Evolutionary conservation across 192 early-diverging fungal species (phyloP), one percentile per base, ranked within the genome.

Genomic region (Haplosporangium gracile): DNA sequence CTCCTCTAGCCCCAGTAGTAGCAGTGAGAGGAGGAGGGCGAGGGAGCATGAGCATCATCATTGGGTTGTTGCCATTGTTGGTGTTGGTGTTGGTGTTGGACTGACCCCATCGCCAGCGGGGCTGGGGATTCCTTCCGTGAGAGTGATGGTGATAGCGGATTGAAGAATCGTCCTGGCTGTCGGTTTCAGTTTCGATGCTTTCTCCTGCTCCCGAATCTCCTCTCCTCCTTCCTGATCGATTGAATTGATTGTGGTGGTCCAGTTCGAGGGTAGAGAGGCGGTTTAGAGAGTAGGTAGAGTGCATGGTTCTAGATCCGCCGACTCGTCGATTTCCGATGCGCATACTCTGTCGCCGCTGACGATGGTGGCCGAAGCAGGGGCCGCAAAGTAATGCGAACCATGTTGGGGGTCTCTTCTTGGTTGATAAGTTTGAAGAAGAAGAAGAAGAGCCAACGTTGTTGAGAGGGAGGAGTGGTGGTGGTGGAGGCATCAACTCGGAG

Each of bases 31-130:
- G 45, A 72, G 40, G 26, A 5, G 43, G 11, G 22, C 71, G 71
- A 11, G 40, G 71, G 6, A 45, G 9, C 39, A 72, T 72, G 4
- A 72, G 22, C 38, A 72, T 65, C 60, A 65, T 65, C 60, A 65
- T 32, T 32, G 60, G 60, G 24, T 32, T 26, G 29, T 29, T 32
- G n/a, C 26, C 26, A 8, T 29, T 8, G 26, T 29, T 63, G 26
- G 1, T 26, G n/a, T 2, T 60, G 8, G 8, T 57, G 55, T 6
- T 24, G n/a, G n/a, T 29, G 1, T 24, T 65, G 9, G 60, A 2
- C 32, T 65, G 60, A 2, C 60, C 60, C 60, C 60, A 65, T 26
- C 60, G 60, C 60, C 60, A 65, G 60, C 60, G 60, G 60, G n/a
- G n/a, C 15, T 65, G 60, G 10, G 60, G 1, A 11, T 24, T 65